These are phyloP conservation scores for Cocos nucifera DNA, from an alignment of 176 grass and related monocot species.

Conservation along the genomic window DNA sequence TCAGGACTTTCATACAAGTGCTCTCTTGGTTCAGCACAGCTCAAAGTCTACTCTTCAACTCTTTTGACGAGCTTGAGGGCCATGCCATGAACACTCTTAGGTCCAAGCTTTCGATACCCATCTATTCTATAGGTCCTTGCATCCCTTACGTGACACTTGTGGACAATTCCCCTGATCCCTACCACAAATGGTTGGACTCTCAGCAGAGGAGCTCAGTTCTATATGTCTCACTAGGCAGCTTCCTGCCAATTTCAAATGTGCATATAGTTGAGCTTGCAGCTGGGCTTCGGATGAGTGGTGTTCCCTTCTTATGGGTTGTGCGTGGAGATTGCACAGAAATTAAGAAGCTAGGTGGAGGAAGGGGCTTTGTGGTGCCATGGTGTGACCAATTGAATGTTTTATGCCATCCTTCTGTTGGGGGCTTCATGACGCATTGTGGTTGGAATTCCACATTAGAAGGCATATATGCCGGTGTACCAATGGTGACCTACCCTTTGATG, in stretches of 20 bases:
- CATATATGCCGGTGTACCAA: slow-evolving; percentile 5
- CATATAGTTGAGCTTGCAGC: slow-evolving; percentile 8
- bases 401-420: slow-evolving; percentile 15
- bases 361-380: slow-evolving; percentile 16
- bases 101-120: not conserved
- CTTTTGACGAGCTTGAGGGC: slow-evolving; percentile 14
- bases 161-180: too few species aligned
- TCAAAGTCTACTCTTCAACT: slow-evolving; percentile 12
- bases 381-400: slow-evolving; percentile 19
- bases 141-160: not conserved
- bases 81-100: slow-evolving; percentile 1
- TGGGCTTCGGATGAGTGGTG: not conserved
- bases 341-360: not conserved
- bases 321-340: too few species aligned
- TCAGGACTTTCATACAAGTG: slow-evolving; percentile 10
- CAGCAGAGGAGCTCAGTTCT: not conserved
- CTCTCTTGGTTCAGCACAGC: slow-evolving; percentile 19
- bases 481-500: slow-evolving; percentile 17
- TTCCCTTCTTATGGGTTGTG: too few species aligned
- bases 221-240: slow-evolving; percentile 12
- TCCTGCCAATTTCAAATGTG: slow-evolving; percentile 8
- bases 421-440: slow-evolving; percentile 6
- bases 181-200: not conserved
- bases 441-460: slow-evolving; percentile 12
- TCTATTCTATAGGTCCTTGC: slow-evolving; percentile 19